Conservation (phyloP, 1,284 basidiomycete species). For the Naganishia cerealis region DNA sequence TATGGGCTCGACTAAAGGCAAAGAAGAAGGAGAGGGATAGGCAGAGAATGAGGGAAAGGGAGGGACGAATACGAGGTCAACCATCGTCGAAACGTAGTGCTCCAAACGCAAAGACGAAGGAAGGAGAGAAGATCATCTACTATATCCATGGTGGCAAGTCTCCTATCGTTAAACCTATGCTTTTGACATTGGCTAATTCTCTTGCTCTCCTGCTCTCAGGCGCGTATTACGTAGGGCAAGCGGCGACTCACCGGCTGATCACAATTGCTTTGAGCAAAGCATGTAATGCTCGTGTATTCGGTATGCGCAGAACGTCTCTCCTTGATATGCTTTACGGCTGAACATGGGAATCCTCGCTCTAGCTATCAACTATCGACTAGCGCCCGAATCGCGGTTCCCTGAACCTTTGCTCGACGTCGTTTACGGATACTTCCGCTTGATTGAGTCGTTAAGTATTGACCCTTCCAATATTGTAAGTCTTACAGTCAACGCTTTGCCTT, state of each 20-base stretch:
- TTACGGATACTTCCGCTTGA: slow-evolving; percentile 79
- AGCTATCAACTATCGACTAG: slow-evolving; percentile 92
- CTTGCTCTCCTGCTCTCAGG: slow-evolving; percentile 56
- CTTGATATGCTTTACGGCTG: background rate
- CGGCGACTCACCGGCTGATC: slow-evolving; percentile 87
- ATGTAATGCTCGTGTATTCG: slow-evolving; percentile 89
- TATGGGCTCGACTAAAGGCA: slow-evolving; percentile 82
- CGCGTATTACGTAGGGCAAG: slow-evolving; percentile 90
- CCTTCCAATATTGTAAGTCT: slow-evolving; percentile 70
- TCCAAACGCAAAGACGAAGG: slow-evolving; percentile 31
- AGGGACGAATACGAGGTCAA: background rate
- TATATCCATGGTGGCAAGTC: slow-evolving; percentile 86
- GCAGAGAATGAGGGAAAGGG: slow-evolving; percentile 19
- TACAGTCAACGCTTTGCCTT: background rate
- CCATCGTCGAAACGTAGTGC: background rate
- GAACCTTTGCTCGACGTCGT: slow-evolving; percentile 90
- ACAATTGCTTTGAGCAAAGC: slow-evolving; percentile 90
- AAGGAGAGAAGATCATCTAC: slow-evolving; percentile 75
- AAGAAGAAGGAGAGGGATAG: slow-evolving; percentile 65
- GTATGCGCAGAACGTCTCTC: slow-evolving; percentile 57
- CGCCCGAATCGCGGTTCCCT: slow-evolving; percentile 91
- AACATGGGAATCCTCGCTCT: background rate
- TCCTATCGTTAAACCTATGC: slow-evolving; percentile 1
- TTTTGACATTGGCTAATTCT: slow-evolving; percentile 6
- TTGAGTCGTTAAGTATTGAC: slow-evolving; percentile 84